These are phyloP conservation scores for Fraxinus paxiana DNA, from an alignment of 305 asterid genomes.

Conservation along the genomic window DNA sequence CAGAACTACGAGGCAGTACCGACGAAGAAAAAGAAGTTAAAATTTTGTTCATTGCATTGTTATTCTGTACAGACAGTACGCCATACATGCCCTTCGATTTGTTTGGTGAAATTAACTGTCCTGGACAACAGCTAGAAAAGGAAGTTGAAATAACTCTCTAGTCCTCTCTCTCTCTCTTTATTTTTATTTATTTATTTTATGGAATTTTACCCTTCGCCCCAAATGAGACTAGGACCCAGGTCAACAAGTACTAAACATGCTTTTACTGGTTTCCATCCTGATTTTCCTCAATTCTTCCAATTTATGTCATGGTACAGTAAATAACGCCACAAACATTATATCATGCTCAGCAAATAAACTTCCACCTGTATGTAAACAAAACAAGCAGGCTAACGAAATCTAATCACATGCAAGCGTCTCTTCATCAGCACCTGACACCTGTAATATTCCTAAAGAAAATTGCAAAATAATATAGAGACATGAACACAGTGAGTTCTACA, in stretches of 20 bases:
- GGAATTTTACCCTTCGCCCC: not conserved
- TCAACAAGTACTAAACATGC: not conserved
- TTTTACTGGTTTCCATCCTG: not conserved
- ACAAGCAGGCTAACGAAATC: not conserved
- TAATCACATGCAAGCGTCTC: not conserved
- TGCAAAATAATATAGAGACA: not conserved
- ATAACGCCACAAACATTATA: not conserved
- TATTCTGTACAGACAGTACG: not conserved
- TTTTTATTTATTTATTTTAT: too few relatives aligned
- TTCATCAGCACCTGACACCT: not conserved
- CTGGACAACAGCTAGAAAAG: not conserved
- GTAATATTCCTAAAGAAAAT: constrained; percentile 9
- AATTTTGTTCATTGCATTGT: not conserved
- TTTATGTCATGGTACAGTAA: not conserved
- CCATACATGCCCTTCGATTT: not conserved
- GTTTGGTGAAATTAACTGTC: not conserved
- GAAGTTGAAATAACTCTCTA: not conserved
- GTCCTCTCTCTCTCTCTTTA: not conserved
- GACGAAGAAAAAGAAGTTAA: not conserved
- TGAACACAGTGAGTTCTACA: constrained; percentile 6
- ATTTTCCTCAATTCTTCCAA: not conserved
- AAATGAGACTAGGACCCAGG: not conserved
- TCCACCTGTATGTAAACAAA: not conserved
- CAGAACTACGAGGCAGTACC: not conserved
- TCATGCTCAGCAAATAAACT: not conserved